A percentile compares a stretch with the other conserved stretches of the same genome.
Conservation (phyloP, 371 early-diverging fungal species). For the Vairimorpha necatrix region DNA sequence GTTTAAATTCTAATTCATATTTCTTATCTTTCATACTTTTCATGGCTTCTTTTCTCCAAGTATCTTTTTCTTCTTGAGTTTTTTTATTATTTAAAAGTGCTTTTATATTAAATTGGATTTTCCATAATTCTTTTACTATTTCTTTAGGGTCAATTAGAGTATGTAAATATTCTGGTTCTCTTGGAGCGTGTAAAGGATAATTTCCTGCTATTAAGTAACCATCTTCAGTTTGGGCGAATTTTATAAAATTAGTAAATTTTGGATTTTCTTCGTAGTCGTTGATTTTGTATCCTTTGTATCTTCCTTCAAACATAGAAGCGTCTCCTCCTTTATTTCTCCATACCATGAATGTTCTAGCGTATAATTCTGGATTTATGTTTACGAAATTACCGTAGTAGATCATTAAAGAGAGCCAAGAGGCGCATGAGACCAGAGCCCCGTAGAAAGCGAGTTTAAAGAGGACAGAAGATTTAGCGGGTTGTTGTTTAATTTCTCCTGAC, state of each 20-base stretch:
- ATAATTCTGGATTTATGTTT: not conserved
- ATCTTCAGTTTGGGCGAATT: constrained; percentile 17
- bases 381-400: not conserved
- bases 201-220: constrained; percentile 2
- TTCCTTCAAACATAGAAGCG: constrained; percentile 25
- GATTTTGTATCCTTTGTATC: constrained; percentile 33
- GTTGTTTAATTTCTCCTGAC: not conserved
- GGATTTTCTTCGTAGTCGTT: constrained; percentile 12
- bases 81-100: not conserved
- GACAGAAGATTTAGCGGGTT: not conserved
- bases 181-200: constrained; percentile 19
- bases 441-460: not conserved
- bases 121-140: not conserved
- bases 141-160: not conserved
- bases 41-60: not conserved
- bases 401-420: not conserved
- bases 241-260: constrained; percentile 11
- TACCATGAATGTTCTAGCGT: constrained; percentile 9
- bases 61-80: not conserved
- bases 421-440: not conserved
- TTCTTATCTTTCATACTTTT: not conserved
- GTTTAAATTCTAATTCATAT: not conserved
- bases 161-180: constrained; percentile 21
- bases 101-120: not conserved
- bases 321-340: constrained; percentile 43